Conservation (phyloP, 1,139 yeast genomes). For the Pichia sp. region DNA sequence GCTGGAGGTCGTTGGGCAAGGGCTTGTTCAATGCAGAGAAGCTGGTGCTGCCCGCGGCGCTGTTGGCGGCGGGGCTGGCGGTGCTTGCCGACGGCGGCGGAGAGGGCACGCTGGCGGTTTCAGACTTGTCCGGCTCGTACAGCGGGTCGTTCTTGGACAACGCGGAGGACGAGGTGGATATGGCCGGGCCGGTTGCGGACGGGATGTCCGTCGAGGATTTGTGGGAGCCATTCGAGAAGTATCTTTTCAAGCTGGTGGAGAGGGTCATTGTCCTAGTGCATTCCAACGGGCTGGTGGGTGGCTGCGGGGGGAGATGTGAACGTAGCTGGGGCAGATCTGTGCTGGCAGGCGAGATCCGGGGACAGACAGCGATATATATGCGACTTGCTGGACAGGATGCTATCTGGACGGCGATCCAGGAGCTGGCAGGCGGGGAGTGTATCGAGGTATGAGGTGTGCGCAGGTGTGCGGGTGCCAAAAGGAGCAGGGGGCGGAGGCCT, state of each 20-base stretch:
- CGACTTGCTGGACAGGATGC: too few relatives aligned
- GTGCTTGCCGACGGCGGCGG: too few relatives aligned
- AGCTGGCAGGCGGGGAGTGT: too few relatives aligned
- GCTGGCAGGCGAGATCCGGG: too few relatives aligned
- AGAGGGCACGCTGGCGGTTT: too few relatives aligned
- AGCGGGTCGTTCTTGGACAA: conserved; percentile 3
- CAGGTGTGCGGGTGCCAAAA: too few relatives aligned
- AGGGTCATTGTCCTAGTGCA: conserved; percentile 4
- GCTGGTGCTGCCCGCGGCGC: background rate
- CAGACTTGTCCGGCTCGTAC: background rate
- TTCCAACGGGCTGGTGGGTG: background rate
- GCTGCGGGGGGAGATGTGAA: too few relatives aligned
- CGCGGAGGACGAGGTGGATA: background rate
- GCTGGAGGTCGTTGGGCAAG: conserved; percentile 7
- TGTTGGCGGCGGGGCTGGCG: background rate
- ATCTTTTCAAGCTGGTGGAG: conserved; percentile 5
- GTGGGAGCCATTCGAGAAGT: background rate
- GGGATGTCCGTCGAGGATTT: background rate
- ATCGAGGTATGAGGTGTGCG: too few relatives aligned
- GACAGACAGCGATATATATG: too few relatives aligned
- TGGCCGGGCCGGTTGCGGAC: background rate
- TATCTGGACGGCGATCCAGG: too few relatives aligned
- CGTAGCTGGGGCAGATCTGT: too few relatives aligned
- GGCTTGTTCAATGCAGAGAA: background rate
- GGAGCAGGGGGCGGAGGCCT: too few relatives aligned